Evolutionary conservation across 1,284 basidiomycete species (phyloP).

Genomic region (Irpex sp.): DNA sequence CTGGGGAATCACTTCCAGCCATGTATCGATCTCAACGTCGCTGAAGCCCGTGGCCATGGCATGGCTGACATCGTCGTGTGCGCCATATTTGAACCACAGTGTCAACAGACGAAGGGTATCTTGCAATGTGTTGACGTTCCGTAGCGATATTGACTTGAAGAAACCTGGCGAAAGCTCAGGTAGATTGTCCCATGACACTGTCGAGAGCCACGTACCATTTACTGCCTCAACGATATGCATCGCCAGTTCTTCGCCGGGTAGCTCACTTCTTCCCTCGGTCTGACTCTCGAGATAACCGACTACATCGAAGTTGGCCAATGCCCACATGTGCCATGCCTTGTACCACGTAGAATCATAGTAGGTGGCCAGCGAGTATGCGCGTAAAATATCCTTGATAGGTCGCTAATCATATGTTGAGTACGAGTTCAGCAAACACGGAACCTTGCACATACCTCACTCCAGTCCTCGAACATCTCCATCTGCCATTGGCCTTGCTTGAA

Average conservation of each 20-base stretch:
- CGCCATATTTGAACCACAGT: constrained; percentile 98
- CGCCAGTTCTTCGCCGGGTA: constrained; percentile 72
- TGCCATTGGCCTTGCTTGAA: constrained; percentile 99
- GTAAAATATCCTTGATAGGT: constrained; percentile 78
- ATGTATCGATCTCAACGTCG: constrained; percentile 93
- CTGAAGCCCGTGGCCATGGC: constrained; percentile 89
- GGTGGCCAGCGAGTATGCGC: constrained; percentile 86
- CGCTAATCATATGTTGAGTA: constrained; percentile 41
- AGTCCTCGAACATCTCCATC: constrained; percentile 72
- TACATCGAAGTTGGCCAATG: constrained; percentile 94
- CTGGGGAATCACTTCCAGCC: constrained; percentile 99
- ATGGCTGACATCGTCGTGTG: constrained; percentile 86
- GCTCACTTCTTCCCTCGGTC: constrained; percentile 56
- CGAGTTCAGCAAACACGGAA: neutral
- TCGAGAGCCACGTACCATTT: constrained; percentile 54
- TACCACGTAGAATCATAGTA: constrained; percentile 95
- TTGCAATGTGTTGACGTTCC: constrained; percentile 90
- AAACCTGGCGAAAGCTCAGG: constrained; percentile 55
- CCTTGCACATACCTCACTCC: constrained; percentile 60
- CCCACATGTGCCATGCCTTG: constrained; percentile 99
- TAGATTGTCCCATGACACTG: no score
- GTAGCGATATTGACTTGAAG: constrained; percentile 92
- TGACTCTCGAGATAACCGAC: constrained; percentile 78
- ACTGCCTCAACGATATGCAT: constrained; percentile 93
- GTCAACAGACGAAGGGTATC: constrained; percentile 94